These are phyloP conservation scores for Globisporangium camurandrum DNA, from an alignment of 352 stramenopile genomes.

Conservation along the genomic window DNA sequence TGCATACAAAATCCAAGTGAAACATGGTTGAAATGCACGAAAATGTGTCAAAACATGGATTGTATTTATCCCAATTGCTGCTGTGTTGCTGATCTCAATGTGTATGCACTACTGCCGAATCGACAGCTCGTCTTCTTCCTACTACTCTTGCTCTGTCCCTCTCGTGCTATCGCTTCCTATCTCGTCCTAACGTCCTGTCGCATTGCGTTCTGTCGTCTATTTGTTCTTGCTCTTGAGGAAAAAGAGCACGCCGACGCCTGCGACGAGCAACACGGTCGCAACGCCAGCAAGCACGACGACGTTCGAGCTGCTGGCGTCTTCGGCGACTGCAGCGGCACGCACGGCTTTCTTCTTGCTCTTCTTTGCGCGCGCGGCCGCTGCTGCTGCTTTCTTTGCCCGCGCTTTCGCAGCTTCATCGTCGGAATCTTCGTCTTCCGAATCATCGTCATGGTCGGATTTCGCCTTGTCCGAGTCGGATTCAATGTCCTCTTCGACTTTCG, in stretches of 20 bases:
- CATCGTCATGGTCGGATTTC: conserved; percentile 30
- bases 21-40: too few species aligned
- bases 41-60: too few species aligned
- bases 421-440: conserved; percentile 15
- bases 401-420: conserved; percentile 42
- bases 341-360: conserved; percentile 39
- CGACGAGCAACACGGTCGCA: conserved; percentile 32
- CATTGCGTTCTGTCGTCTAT: conserved; percentile 8
- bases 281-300: conserved; percentile 25
- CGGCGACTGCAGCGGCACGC: conserved; percentile 5
- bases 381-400: conserved; percentile 19
- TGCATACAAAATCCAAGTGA: too few species aligned
- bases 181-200: background rate
- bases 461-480: conserved; percentile 29
- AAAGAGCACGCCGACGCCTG: conserved; percentile 43
- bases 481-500: conserved; percentile 76
- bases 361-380: background rate
- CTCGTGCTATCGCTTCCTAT: background rate
- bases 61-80: too few species aligned
- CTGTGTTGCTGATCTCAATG: too few species aligned
- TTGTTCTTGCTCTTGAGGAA: conserved; percentile 56
- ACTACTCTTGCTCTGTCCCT: too few species aligned
- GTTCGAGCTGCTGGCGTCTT: conserved; percentile 10
- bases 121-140: too few species aligned
- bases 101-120: too few species aligned